These are phyloP conservation scores for Botrytis aclada DNA, from an alignment of 2,329 filamentous ascomycete species.

Conservation along the genomic window DNA sequence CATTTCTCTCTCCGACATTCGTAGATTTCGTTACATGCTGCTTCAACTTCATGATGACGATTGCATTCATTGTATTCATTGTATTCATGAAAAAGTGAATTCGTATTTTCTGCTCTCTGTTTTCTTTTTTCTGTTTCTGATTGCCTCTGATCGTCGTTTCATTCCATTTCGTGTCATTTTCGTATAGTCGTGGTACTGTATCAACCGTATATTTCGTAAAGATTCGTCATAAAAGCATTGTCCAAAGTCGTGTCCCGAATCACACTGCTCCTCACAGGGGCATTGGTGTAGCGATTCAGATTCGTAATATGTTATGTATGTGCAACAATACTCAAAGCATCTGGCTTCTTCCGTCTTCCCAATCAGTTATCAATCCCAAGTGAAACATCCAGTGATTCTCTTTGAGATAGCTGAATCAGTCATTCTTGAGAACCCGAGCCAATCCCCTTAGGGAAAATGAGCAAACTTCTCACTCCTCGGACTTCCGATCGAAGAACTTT, in stretches of 20 bases:
- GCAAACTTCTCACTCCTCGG: constrained; percentile 2
- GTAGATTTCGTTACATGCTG: background rate
- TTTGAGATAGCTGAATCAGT: background rate
- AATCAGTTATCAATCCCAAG: background rate
- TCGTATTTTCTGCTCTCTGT: background rate
- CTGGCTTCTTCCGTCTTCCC: background rate
- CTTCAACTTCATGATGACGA: background rate
- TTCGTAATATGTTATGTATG: background rate
- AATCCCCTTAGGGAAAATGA: background rate
- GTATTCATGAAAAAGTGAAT: background rate
- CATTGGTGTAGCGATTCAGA: background rate
- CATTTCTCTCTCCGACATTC: background rate
- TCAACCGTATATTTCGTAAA: background rate
- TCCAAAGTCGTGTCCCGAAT: background rate
- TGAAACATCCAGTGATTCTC: background rate
- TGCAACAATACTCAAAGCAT: constrained; percentile 2
- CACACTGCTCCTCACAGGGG: background rate
- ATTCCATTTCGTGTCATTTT: background rate
- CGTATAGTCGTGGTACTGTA: background rate
- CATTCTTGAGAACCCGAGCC: background rate
- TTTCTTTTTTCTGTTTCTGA: background rate
- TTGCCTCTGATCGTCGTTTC: background rate
- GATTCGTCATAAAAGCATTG: background rate
- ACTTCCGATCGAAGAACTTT: constrained; percentile 7
- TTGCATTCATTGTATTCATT: background rate